A percentile compares a stretch with the other conserved stretches of the same genome.
phyloP scores from a whole-genome alignment of 441 rosid genomes.

The Dalechampia spathulata region DNA sequence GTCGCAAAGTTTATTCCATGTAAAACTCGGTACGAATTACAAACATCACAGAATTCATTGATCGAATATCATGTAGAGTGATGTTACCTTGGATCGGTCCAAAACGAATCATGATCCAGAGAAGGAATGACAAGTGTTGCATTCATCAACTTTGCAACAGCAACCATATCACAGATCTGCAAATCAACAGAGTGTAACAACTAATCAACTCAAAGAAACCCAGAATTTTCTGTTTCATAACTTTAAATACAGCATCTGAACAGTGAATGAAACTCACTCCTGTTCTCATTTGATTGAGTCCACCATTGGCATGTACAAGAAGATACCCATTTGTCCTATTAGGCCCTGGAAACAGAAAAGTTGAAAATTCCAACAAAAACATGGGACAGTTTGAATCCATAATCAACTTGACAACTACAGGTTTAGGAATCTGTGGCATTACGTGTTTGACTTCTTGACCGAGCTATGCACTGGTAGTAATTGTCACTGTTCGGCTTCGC shows the following conservation, averaged over 20 bases:
- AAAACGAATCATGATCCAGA: constrained; percentile 86
- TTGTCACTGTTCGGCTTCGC: no score
- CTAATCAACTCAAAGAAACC: no score
- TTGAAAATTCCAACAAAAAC: neutral
- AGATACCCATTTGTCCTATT: constrained; percentile 70
- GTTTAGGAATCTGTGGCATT: no score
- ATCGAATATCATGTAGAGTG: neutral
- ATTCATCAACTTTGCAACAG: constrained; percentile 89
- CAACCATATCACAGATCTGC: constrained; percentile 98
- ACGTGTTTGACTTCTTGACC: no score
- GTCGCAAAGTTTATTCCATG: neutral
- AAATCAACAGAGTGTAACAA: neutral
- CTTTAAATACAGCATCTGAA: no score
- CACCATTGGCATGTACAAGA: constrained; percentile 89
- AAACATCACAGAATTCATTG: neutral
- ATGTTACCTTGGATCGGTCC: constrained; percentile 96
- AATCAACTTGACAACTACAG: no score
- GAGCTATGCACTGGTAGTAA: no score
- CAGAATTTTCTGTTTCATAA: no score
- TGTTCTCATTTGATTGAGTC: constrained; percentile 96
- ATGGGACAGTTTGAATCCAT: no score
- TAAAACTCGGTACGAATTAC: no score
- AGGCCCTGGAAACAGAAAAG: constrained; percentile 25
- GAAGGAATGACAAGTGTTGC: constrained; percentile 93
- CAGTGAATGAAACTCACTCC: constrained; percentile 48